Evolutionary conservation across 176 grass and related monocot genomes (phyloP).

Genomic region (Aegilops umbellulata): DNA sequence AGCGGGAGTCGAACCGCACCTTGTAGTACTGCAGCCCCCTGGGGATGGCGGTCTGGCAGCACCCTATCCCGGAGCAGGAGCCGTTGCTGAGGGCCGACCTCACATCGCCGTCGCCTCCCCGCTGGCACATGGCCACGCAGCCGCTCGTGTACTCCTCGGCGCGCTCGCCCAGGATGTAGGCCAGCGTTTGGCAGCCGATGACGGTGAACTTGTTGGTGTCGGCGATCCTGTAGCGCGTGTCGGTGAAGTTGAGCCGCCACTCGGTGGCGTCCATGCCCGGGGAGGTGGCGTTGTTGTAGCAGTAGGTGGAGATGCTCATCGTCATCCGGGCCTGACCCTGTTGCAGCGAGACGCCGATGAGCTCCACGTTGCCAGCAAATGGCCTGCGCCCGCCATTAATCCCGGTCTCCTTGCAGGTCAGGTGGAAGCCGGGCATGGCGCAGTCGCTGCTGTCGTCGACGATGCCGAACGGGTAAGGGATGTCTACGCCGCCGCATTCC

Average conservation of each 20-base stretch:
- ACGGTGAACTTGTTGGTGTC: slow-evolving; percentile 24
- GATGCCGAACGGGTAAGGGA: no score
- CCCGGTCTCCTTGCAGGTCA: neutral
- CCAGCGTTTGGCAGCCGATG: neutral
- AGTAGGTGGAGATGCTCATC: slow-evolving; percentile 1
- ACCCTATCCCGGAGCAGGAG: neutral
- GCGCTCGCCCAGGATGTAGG: neutral
- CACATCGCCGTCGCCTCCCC: neutral
- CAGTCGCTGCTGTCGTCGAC: no score
- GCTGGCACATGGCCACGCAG: neutral
- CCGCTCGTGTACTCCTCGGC: neutral
- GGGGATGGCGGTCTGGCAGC: neutral
- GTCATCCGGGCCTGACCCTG: neutral
- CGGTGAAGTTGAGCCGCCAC: neutral
- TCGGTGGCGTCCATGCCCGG: fast-evolving
- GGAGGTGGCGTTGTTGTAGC: neutral
- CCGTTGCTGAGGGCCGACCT: neutral
- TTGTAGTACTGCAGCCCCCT: neutral
- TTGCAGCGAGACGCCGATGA: neutral
- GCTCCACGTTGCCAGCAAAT: neutral
- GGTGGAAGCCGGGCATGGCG: no score
- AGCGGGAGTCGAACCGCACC: neutral
- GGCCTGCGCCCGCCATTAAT: neutral
- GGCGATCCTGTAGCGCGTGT: neutral
- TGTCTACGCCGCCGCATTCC: no score